Evolutionary conservation across 2,329 filamentous ascomycete genomes (phyloP), one percentile per base, ranked within the genome.

Genomic region (Fusarium nematophilum): DNA sequence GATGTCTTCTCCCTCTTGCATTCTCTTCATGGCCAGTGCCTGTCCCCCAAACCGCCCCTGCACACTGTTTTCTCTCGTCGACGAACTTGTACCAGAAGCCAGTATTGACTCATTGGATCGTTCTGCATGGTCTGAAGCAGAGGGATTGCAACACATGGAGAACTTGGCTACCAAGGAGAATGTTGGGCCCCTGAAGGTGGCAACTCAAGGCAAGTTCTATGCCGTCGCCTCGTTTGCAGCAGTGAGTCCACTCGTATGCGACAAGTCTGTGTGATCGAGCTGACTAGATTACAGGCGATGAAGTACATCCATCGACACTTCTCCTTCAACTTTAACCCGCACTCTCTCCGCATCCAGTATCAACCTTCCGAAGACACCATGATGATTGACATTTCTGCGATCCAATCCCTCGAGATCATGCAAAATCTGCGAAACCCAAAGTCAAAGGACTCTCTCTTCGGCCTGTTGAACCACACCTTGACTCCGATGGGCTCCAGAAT

Each of bases 361-460:
- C 89, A 94, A 68, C 90, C 93, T 1, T 93, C 92, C 0, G 91
- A 96, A 70, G 91, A 94, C 18, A 91, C 92, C 1, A 97, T 98
- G 93, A 92, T 96, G 85, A 96, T 98, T 66, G 94, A 97, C 68
- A 83, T 95, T 3, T 90, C 92, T 1, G 96, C 93, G 0, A 92
- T 97, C 23, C 84, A 89, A 30, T 92, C 92, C 0, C 80, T 99
- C 3, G 95, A 99, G 72, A 82, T 99, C 6, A 90, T 98, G 21
- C 92, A 97, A 68, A 99, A 97, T 64, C 71, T 93, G 0, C 88
- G 91, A 10, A 88, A 90, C 64, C 70, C 87, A 1, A 93, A 90
- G 64, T 96, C 93, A 0, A 91, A 88, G 60, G 86, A 94, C 31
- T 94, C 90, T 62, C 79, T 99, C 0, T 94, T 93, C 60, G 93